Percentiles rank a stretch among this genome's conserved stretches.
Conservation (phyloP, 2,329 filamentous ascomycete species). For the Penicillium sp. region DNA sequence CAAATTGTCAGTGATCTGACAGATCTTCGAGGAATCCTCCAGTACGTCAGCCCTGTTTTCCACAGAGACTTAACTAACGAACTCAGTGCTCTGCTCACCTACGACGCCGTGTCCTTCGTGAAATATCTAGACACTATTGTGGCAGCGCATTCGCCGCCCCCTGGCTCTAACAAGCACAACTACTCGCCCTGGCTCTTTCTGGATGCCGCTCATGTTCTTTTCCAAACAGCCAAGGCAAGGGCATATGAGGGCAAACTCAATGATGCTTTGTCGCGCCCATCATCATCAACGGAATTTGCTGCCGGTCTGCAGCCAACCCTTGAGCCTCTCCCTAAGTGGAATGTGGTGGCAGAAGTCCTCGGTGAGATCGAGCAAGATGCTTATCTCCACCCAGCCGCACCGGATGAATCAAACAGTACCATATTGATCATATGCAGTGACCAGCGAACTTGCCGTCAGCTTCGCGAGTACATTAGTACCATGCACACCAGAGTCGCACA, state of each 20-base stretch:
- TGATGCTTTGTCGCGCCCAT: slow-evolving; percentile 48
- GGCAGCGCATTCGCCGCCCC: slow-evolving; percentile 80
- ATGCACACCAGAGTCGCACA: slow-evolving; percentile 66
- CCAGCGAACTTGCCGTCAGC: slow-evolving; percentile 75
- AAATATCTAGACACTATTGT: slow-evolving; percentile 92
- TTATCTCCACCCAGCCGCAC: slow-evolving; percentile 71
- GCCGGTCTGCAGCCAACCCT: slow-evolving; percentile 72
- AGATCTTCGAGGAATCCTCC: slow-evolving; percentile 75
- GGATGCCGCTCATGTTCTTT: slow-evolving; percentile 90
- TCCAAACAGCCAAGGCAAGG: slow-evolving; percentile 79
- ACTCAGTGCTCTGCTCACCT: slow-evolving; percentile 63
- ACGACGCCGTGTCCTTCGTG: slow-evolving; percentile 86
- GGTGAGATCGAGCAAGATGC: slow-evolving; percentile 89
- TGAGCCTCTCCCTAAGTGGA: slow-evolving; percentile 95
- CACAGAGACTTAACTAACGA: slow-evolving; percentile 3
- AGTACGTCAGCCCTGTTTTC: slow-evolving; percentile 45
- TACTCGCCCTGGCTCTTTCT: slow-evolving; percentile 96
- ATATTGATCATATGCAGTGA: slow-evolving; percentile 95
- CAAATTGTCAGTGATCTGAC: slow-evolving; percentile 89
- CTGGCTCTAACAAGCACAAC: slow-evolving; percentile 79
- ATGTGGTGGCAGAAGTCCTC: slow-evolving; percentile 77
- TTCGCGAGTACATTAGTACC: slow-evolving; percentile 84
- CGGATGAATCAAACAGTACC: slow-evolving; percentile 83
- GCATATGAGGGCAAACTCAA: slow-evolving; percentile 75
- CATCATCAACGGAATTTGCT: slow-evolving; percentile 48